These are phyloP conservation scores for Diplodia corticola DNA, from an alignment of 2,329 filamentous ascomycete genomes.

Conservation along the genomic window DNA sequence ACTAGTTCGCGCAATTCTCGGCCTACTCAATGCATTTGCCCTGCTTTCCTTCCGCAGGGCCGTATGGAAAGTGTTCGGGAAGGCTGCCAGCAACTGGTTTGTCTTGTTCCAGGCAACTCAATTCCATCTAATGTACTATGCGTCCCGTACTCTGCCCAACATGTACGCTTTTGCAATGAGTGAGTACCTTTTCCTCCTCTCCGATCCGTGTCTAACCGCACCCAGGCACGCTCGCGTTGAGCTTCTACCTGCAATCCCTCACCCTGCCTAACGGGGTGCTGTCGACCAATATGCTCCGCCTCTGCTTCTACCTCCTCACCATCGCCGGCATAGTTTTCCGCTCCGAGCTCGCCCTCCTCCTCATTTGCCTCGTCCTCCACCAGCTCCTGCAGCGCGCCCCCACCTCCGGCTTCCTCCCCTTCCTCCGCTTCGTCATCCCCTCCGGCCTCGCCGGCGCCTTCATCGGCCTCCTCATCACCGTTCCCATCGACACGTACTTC, in stretches of 20 bases:
- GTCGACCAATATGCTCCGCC: constrained; percentile 52
- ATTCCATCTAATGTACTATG: constrained; percentile 92
- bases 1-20: constrained; percentile 72
- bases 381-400: constrained; percentile 61
- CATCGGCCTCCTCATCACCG: constrained; percentile 67
- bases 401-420: constrained; percentile 44
- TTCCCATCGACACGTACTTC: constrained; percentile 86
- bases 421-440: constrained; percentile 53
- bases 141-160: constrained; percentile 87
- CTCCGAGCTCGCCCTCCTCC: constrained; percentile 81
- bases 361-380: constrained; percentile 66
- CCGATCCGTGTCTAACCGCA: not conserved
- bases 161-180: constrained; percentile 92
- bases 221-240: constrained; percentile 65
- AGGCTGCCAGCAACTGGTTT: constrained; percentile 73
- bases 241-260: constrained; percentile 48
- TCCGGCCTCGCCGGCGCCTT: constrained; percentile 65
- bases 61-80: constrained; percentile 68
- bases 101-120: constrained; percentile 74
- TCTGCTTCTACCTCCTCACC: constrained; percentile 74
- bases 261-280: constrained; percentile 35
- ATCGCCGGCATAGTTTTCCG: constrained; percentile 83
- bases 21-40: constrained; percentile 69
- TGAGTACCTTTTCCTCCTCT: constrained; percentile 47
- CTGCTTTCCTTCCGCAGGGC: constrained; percentile 66